These are phyloP conservation scores for Tuber brumale DNA, from an alignment of 495 filamentous ascomycete genomes.

Conservation along the genomic window DNA sequence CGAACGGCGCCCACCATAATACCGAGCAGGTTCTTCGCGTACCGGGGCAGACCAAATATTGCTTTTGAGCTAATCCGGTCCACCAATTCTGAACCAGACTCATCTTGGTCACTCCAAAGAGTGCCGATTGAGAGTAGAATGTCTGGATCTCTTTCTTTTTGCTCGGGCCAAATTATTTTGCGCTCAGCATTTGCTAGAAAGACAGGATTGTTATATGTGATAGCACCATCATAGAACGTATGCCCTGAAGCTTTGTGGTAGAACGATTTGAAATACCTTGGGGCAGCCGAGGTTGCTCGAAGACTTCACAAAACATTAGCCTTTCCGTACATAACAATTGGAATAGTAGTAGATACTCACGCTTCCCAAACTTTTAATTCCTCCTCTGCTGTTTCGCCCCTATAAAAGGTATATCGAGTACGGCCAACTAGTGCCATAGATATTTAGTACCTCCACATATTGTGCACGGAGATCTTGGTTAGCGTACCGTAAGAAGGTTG, in stretches of 20 bases:
- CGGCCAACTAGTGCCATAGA: not conserved
- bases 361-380: slow-evolving; percentile 51
- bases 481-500: slow-evolving; percentile 22
- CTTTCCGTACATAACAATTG: not conserved
- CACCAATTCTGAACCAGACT: not conserved
- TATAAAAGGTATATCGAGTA: slow-evolving; percentile 41
- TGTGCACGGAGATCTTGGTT: not conserved
- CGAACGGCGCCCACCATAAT: slow-evolving; percentile 25
- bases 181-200: slow-evolving; percentile 44
- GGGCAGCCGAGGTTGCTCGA: slow-evolving; percentile 50
- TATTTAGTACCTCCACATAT: slow-evolving; percentile 19
- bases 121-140: slow-evolving; percentile 47
- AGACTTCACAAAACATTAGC: slow-evolving; percentile 36
- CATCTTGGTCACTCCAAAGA: slow-evolving; percentile 7
- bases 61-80: not conserved
- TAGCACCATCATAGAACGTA: slow-evolving; percentile 38
- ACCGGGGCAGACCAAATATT: not conserved
- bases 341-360: slow-evolving; percentile 35
- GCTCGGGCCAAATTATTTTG: slow-evolving; percentile 44
- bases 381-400: slow-evolving; percentile 44
- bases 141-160: slow-evolving; percentile 41
- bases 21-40: slow-evolving; percentile 26
- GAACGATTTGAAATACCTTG: slow-evolving; percentile 48
- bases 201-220: slow-evolving; percentile 44
- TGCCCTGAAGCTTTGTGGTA: slow-evolving; percentile 41